Conservation (phyloP, 768 basidiomycete genomes). For the Boletus rex-veris region DNA sequence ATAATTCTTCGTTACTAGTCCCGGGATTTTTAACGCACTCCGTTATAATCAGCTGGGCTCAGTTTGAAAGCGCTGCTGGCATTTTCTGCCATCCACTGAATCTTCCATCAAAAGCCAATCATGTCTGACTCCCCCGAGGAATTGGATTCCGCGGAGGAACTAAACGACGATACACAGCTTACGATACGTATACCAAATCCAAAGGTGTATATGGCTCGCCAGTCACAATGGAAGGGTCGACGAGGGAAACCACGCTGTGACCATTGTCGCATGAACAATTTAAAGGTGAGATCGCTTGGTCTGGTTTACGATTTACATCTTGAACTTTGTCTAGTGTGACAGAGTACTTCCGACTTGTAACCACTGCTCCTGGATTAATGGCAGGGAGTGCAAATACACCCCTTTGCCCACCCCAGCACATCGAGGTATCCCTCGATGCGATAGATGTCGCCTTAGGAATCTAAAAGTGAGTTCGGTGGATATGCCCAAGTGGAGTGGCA, state of each 20-base stretch:
- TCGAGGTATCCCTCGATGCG: constrained; percentile 70
- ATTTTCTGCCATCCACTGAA: constrained; percentile 18
- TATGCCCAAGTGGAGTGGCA: neutral
- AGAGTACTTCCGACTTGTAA: constrained; percentile 68
- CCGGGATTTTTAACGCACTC: neutral
- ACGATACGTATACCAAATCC: constrained; percentile 67
- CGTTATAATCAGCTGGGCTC: constrained; percentile 7
- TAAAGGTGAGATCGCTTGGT: constrained; percentile 50
- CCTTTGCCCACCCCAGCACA: constrained; percentile 73
- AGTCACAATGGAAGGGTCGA: constrained; percentile 72
- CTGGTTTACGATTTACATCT: constrained; percentile 2
- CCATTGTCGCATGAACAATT: constrained; percentile 66
- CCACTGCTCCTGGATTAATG: constrained; percentile 62
- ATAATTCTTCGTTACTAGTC: constrained; percentile 8
- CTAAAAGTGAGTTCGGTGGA: constrained; percentile 48
- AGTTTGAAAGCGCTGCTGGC: constrained; percentile 1
- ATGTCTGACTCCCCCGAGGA: constrained; percentile 39
- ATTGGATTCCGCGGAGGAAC: constrained; percentile 37
- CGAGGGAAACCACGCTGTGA: constrained; percentile 75
- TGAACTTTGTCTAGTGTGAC: constrained; percentile 51
- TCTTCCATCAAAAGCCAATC: constrained; percentile 9
- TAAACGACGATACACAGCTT: constrained; percentile 49
- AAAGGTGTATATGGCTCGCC: constrained; percentile 62
- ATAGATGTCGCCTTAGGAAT: constrained; percentile 64
- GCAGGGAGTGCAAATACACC: constrained; percentile 68